phyloP scores from a whole-genome alignment of 2,329 filamentous ascomycete species.

The Polychaeton citri region DNA sequence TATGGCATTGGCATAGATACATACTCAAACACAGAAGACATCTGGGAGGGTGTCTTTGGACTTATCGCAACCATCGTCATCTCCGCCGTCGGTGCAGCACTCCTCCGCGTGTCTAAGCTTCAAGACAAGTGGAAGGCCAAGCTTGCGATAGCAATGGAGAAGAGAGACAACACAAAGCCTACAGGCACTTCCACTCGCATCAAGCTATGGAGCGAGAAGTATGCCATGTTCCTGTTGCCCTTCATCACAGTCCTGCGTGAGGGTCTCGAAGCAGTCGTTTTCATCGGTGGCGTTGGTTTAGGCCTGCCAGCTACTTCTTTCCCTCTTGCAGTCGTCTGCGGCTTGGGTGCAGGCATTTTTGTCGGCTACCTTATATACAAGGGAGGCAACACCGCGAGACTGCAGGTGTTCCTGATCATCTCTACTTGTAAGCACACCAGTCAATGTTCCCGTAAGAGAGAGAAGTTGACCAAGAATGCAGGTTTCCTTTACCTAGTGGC shows the following conservation, averaged over 20 bases:
- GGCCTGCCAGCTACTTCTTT: conserved; percentile 62
- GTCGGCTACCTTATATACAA: conserved; percentile 66
- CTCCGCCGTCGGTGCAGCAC: conserved; percentile 63
- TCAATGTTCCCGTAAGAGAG: too few relatives aligned
- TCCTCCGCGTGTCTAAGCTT: conserved; percentile 70
- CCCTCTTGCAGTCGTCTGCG: conserved; percentile 62
- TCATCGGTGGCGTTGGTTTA: conserved; percentile 73
- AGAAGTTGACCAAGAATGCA: too few relatives aligned
- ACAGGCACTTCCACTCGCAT: conserved; percentile 32
- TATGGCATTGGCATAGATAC: conserved; percentile 54
- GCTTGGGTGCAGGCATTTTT: conserved; percentile 50
- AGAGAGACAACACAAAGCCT: conserved; percentile 29
- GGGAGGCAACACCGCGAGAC: conserved; percentile 49
- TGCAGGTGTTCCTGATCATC: conserved; percentile 67
- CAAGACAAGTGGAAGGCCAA: conserved; percentile 82
- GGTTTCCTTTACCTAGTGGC: background rate
- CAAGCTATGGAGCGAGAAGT: conserved; percentile 58
- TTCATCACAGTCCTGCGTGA: conserved; percentile 82
- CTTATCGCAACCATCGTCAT: conserved; percentile 68
- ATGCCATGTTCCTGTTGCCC: conserved; percentile 74
- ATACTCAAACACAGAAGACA: conserved; percentile 56
- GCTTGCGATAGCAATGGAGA: conserved; percentile 56
- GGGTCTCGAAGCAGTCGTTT: conserved; percentile 75
- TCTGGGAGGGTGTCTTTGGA: conserved; percentile 71
- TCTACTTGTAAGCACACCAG: conserved; percentile 56